A percentile compares a stretch with the other conserved stretches of the same genome.
Conservation (phyloP, 257 asterid species). For the Euphrasia confusa region DNA sequence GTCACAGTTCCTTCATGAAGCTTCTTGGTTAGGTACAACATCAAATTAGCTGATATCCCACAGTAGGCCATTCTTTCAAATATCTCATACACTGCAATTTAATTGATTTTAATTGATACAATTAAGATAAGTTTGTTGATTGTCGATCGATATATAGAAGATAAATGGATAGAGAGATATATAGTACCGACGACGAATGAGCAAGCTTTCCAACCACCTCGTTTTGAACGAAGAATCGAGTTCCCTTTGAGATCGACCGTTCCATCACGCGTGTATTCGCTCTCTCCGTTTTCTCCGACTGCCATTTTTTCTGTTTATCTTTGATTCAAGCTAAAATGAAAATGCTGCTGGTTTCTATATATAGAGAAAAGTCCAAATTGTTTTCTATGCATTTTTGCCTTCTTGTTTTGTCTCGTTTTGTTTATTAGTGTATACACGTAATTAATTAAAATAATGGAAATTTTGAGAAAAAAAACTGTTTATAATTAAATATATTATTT, state of each 20-base stretch:
- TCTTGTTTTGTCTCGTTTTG: too few relatives aligned
- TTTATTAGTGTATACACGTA: too few relatives aligned
- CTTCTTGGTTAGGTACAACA: slow-evolving; percentile 40
- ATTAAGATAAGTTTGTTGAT: not conserved
- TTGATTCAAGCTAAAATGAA: not conserved
- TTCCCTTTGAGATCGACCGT: slow-evolving; percentile 52
- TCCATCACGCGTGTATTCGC: slow-evolving; percentile 57
- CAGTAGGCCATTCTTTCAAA: slow-evolving; percentile 69
- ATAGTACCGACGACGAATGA: slow-evolving; percentile 46
- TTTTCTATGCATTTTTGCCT: too few relatives aligned
- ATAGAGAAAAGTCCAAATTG: too few relatives aligned
- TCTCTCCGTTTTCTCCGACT: slow-evolving; percentile 35
- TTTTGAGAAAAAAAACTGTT: too few relatives aligned
- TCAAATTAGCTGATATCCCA: slow-evolving; percentile 58
- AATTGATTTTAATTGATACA: too few relatives aligned
- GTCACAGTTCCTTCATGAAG: slow-evolving; percentile 61
- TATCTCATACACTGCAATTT: slow-evolving; percentile 60
- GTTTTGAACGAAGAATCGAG: slow-evolving; percentile 44
- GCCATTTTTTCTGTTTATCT: not conserved
- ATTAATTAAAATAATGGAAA: too few relatives aligned
- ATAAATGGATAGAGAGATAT: not conserved
- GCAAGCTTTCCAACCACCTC: slow-evolving; percentile 67
- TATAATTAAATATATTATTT: too few relatives aligned
- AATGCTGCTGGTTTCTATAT: not conserved
- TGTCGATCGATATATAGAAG: not conserved